Evolutionary conservation across 140 eudicot species (phyloP), one percentile per base, ranked within the genome.

Genomic region (Erigeron philadelphicus): DNA sequence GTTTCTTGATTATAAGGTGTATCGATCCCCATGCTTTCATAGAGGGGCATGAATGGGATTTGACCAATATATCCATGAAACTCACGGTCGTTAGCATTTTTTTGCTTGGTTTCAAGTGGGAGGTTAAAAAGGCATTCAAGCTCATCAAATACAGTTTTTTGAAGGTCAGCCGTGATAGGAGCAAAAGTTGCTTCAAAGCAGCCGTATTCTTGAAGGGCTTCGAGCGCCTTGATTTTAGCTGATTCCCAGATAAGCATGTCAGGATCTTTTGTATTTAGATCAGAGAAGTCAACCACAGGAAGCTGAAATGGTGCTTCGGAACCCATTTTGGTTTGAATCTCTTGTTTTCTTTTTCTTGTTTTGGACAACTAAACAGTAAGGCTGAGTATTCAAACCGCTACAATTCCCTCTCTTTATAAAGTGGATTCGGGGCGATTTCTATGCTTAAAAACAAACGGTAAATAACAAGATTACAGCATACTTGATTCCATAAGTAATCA

Each of bases 1-100:
- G 17, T 74, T 78, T 73, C 84, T 79, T 6, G 90, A 88, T 21
- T 84, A 74, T 71, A 11, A 11, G 56, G 95, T 84, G 75, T 84
- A 79, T 85, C 95, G 25, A 85, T 78, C 40, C 95, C 95, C 86
- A 88, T 61, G 82, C 88, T 76, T 81, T 83, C 94, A 49, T 79
- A 86, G 57, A 86, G 89, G 9, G 95, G 95, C 77, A 86, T 75
- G 67, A 81, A 66, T 0, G 95, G 95, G 67, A 86, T 76, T 68
- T 84, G 87, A 38, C 95, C 87, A 3, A 87, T 90, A 41, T 84
- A 87, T 56, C 95, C 95, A 67, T 77, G 84, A 78, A 87, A 66
- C 80, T 87, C 0, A 69, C 56, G 75, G 95, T 84, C 69, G 73
- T 82, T 64, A 16, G 53, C 16, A 76, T 87, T 87, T 64, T 72